Conservation (phyloP, 108 stramenopile species). For the Halocafeteria seosinensis region DNA sequence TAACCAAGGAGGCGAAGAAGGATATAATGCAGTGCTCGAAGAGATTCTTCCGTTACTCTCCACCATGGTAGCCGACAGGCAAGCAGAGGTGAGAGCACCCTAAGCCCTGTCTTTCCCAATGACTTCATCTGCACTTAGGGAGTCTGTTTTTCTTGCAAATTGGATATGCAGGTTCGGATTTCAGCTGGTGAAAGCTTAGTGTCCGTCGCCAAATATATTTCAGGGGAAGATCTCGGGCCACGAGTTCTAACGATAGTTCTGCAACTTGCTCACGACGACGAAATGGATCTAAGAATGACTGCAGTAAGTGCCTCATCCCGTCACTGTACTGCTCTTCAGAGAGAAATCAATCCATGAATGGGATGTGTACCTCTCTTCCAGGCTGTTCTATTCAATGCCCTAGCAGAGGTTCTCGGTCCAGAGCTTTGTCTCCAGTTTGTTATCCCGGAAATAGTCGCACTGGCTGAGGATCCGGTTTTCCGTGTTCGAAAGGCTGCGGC, state of each 20-base stretch:
- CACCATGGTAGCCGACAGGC: conserved; percentile 19
- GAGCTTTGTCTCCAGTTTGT: conserved; percentile 20
- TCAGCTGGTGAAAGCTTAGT: conserved; percentile 24
- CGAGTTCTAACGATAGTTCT: conserved; percentile 42
- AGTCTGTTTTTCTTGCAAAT: too few species aligned
- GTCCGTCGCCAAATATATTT: conserved; percentile 15
- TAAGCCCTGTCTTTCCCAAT: too few species aligned
- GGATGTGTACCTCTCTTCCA: too few species aligned
- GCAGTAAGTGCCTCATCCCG: too few species aligned
- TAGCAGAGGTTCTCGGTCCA: conserved; percentile 12
- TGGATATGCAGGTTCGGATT: too few species aligned
- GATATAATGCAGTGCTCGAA: conserved; percentile 9
- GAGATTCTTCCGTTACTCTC: conserved; percentile 20
- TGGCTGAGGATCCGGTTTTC: conserved; percentile 76
- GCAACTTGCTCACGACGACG: conserved; percentile 42
- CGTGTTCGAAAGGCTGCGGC: conserved; percentile 69
- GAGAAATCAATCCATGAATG: too few species aligned
- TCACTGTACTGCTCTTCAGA: conserved; percentile 44
- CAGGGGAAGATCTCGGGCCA: conserved; percentile 29
- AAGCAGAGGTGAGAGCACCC: conserved; percentile 31
- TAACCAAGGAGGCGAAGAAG: conserved; percentile 2
- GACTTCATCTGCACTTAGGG: too few species aligned
- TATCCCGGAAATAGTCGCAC: conserved; percentile 55
- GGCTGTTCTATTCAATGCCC: conserved; percentile 13
- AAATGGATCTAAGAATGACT: conserved; percentile 66